A percentile compares a stretch with the other conserved stretches of the same genome.
Evolutionary conservation across 2,329 filamentous ascomycete genomes (phyloP).

Genomic region (Teratosphaeria epicoccoides): DNA sequence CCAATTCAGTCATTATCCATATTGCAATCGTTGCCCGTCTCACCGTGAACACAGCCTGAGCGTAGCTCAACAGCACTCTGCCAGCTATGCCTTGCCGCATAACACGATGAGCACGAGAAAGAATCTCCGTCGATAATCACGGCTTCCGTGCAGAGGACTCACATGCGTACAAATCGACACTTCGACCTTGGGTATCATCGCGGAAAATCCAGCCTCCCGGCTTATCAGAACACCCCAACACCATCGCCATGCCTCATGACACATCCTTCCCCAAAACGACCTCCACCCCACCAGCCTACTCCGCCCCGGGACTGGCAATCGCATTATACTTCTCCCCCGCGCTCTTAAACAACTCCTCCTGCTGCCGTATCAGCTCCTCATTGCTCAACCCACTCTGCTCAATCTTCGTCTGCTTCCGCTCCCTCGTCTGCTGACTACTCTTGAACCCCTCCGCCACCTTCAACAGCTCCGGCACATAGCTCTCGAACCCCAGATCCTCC

Average conservation of each 20-base stretch:
- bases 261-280: neutral
- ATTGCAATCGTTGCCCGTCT: no score
- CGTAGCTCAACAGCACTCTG: neutral
- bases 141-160: neutral
- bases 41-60: no score
- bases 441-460: slow-evolving; percentile 87
- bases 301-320: slow-evolving; percentile 5
- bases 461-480: slow-evolving; percentile 80
- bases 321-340: slow-evolving; percentile 61
- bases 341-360: slow-evolving; percentile 81
- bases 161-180: neutral
- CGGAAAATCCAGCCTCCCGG: neutral
- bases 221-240: neutral
- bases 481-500: slow-evolving; percentile 80
- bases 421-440: slow-evolving; percentile 78
- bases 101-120: neutral
- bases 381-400: slow-evolving; percentile 86
- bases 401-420: slow-evolving; percentile 96
- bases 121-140: neutral
- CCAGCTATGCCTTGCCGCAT: neutral
- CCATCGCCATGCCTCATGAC: neutral
- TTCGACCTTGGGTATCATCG: neutral
- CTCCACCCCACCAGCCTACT: neutral
- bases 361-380: slow-evolving; percentile 78
- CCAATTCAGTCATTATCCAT: no score